These are phyloP conservation scores for Botrytis medusae DNA, from an alignment of 2,329 filamentous ascomycete species.

Conservation along the genomic window DNA sequence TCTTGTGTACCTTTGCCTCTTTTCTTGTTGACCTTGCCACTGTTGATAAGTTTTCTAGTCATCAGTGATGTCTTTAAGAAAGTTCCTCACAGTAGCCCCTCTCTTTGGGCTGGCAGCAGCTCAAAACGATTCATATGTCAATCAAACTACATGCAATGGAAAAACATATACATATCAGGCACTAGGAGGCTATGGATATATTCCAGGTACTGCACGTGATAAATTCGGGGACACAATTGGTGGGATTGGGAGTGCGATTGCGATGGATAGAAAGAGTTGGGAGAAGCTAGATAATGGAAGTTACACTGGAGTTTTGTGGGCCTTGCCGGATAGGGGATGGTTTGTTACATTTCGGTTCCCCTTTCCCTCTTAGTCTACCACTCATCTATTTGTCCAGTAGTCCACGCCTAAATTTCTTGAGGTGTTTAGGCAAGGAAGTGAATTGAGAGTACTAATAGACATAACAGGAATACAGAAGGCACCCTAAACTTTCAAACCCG, in stretches of 20 bases:
- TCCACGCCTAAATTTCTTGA: background rate
- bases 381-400: background rate
- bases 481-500: constrained; percentile 67
- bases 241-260: constrained; percentile 64
- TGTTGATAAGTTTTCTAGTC: background rate
- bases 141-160: constrained; percentile 45
- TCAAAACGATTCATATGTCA: constrained; percentile 22
- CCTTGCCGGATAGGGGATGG: constrained; percentile 68
- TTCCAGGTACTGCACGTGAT: constrained; percentile 59
- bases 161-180: constrained; percentile 64
- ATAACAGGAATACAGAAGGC: constrained; percentile 63
- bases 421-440: too few relatives aligned
- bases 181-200: constrained; percentile 65
- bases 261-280: constrained; percentile 62
- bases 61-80: constrained; percentile 26
- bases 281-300: constrained; percentile 48
- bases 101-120: constrained; percentile 21
- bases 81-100: constrained; percentile 9
- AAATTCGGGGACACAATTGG: constrained; percentile 69
- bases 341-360: constrained; percentile 35
- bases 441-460: background rate
- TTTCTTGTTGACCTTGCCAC: background rate
- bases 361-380: background rate
- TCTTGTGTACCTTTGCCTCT: background rate
- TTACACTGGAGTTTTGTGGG: constrained; percentile 61